These are phyloP conservation scores for Theobroma cacao DNA, from an alignment of 345 rosid species.

Conservation along the genomic window DNA sequence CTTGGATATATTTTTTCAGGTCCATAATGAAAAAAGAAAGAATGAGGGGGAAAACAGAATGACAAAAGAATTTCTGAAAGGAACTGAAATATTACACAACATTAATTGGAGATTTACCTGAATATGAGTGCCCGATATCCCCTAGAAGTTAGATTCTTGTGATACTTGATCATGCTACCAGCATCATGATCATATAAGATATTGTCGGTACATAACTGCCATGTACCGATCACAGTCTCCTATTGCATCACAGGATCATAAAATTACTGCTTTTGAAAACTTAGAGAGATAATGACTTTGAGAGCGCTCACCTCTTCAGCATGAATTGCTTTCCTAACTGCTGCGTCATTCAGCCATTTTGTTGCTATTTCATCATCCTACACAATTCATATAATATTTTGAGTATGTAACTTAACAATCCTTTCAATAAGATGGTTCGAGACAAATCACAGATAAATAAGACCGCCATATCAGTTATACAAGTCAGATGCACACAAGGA, in stretches of 20 bases:
- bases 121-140: constrained; percentile 79
- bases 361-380: constrained; percentile 82
- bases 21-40: neutral
- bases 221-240: constrained; percentile 45
- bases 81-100: neutral
- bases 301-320: constrained; percentile 50
- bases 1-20: neutral
- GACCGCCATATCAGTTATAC: neutral
- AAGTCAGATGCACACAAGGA: neutral
- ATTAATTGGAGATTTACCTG: constrained; percentile 43
- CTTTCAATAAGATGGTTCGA: neutral
- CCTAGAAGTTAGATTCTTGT: constrained; percentile 70
- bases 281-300: neutral
- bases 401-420: neutral
- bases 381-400: constrained; percentile 9
- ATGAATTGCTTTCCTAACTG: constrained; percentile 71
- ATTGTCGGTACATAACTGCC: constrained; percentile 51
- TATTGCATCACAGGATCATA: constrained; percentile 16
- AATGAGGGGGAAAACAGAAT: neutral
- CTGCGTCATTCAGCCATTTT: constrained; percentile 63
- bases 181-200: constrained; percentile 38
- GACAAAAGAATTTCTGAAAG: neutral
- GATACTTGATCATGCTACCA: constrained; percentile 84
- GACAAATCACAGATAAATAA: too few relatives aligned
- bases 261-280: constrained; percentile 4